Evolutionary conservation across 2,329 filamentous ascomycete species (phyloP).

Genomic region (Diplodia intermedia): DNA sequence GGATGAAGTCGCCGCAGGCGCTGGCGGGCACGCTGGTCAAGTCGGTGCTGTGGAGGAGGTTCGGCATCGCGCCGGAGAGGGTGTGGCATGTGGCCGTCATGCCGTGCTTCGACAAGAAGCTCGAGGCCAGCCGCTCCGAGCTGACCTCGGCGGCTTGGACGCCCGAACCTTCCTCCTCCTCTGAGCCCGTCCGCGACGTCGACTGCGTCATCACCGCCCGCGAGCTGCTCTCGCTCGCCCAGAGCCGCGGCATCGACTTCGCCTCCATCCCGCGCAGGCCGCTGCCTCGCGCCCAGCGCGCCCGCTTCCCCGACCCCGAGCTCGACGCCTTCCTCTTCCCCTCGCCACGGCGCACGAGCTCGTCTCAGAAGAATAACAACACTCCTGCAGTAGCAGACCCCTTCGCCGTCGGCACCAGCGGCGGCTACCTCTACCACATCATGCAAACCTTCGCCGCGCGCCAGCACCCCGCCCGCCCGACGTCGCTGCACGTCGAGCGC

Average conservation of each 20-base stretch:
- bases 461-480: conserved; percentile 67
- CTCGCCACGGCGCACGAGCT: conserved; percentile 44
- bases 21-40: conserved; percentile 90
- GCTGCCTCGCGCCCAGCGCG: conserved; percentile 54
- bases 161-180: conserved; percentile 32
- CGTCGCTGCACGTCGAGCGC: conserved; percentile 69
- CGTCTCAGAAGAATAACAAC: conserved; percentile 41
- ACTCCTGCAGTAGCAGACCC: conserved; percentile 46
- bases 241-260: conserved; percentile 79
- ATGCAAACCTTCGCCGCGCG: conserved; percentile 75
- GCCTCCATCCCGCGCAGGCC: conserved; percentile 70
- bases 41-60: conserved; percentile 75
- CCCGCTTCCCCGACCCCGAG: conserved; percentile 74
- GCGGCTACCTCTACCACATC: conserved; percentile 87
- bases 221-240: conserved; percentile 88
- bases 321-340: conserved; percentile 79
- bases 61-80: conserved; percentile 75
- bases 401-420: conserved; percentile 76
- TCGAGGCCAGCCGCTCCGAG: conserved; percentile 93
- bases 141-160: conserved; percentile 81
- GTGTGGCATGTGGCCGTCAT: conserved; percentile 97
- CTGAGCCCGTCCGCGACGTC: conserved; percentile 73
- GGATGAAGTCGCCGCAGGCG: conserved; percentile 92
- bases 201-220: conserved; percentile 98
- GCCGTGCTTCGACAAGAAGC: conserved; percentile 99